Base-by-base conservation (phyloP, 1,284 basidiomycete species). In the Psilocybe mexicana region DNA sequence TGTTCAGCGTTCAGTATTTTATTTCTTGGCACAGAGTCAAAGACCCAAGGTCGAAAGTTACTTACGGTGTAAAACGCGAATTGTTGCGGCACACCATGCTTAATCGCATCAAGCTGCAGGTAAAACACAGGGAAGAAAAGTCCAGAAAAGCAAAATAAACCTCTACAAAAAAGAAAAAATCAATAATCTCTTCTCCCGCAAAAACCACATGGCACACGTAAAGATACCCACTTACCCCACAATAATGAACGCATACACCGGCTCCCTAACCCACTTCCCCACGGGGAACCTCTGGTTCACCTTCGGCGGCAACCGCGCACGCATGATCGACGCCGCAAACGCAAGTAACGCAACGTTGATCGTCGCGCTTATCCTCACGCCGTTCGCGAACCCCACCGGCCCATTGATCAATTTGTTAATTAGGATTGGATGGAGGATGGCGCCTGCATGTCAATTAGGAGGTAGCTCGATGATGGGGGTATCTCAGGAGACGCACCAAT, bases 31-130 rank as follows among this genome's bases (percentile, higher is more conserved):
- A 18, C 18, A 18, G 18, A 18, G 18, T 18, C 18, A 18, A 18
- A 18, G 18, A 18, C 18, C 18, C 18, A 18, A n/a, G 33, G 11
- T 26, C n/a, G 38, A 70, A 23, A 43, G 14, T n/a, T 30, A 43
- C 77, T 30, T 62, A 83, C 81, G n/a, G 73, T 69, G 62, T 83
- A 83, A 55, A 79, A 82, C 6, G 80, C 74, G n/a, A 81, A 67
- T 2, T 67, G 69, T 11, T 67, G 57, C 60, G 71, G 65, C 33
- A 82, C 72, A 3, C 73, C 72, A 52, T 79, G 76, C 47, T 71
- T 63, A 6, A 73, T 67, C 1, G 79, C 74, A 57, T 76, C 77
- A 0, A 84, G 69, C 65, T 83, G 81, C 2, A 83, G 65, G 65
- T 80, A 83, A 65, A 83, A 83, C 47, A 77, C 73, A 67, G 70